Evolutionary conservation across 1,139 yeast species (phyloP), one percentile per base, ranked within the genome.

Genomic region (Taiozyma sp.): DNA sequence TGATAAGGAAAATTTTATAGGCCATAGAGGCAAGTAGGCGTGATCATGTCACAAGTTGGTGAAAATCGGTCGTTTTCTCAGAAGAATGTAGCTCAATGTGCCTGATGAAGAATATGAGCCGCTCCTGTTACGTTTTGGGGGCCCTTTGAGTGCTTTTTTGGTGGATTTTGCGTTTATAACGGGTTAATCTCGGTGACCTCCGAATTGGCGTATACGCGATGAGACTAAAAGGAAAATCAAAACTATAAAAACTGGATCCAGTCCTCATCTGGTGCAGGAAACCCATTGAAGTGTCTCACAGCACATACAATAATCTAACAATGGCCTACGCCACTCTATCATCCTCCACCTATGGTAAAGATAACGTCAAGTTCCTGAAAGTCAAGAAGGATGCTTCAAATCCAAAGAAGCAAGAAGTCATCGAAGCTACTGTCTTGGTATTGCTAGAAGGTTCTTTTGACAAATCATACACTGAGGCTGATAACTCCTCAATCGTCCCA

Each of bases 401-500:
- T 68, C 87, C 91, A 22, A 70, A 76, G 61, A 75, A 77, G 50
- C 97, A 90, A 68, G 86, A 88, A 51, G 82, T 90, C 46, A 78
- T 87, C 67, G 97, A 90, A 71, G 88, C 95, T 53, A 85, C 89
- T 53, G 95, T 87, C 48, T 76, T 77, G 58, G 83, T 84, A 26
- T 75, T 90, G 53, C 77, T 90, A 54, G 82, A 79, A 60, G 97
- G 97, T 54, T 79, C 76, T 50, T 84, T 90, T 61, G 96, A 86
- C 55, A 71, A 72, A 34, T 82, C 96, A 3, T 90, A 88, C 73
- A 90, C 97, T 49, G 66, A 84, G 56, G 97, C 96, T 41, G 95
- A 90, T 69, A 90, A 90, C 71, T 68, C 88, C 3, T 78, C 87
- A n/a, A 83, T 90, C 63, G 95, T 90, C 46, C 97, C 97, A 51